Conservation (phyloP, 495 filamentous ascomycete genomes). For the Penicillium canariense region DNA sequence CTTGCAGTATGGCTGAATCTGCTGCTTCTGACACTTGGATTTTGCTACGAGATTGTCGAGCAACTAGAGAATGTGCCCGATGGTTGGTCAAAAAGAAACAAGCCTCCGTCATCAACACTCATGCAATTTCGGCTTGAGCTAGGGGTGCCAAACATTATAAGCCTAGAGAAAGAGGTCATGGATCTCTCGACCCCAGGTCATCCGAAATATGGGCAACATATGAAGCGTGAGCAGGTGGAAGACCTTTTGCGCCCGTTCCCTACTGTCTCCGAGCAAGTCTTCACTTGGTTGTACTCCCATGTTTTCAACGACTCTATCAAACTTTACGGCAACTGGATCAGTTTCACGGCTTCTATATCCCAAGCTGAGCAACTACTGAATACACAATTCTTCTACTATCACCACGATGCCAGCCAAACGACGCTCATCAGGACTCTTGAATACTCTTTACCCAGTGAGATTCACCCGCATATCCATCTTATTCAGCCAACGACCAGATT, state of each 20-base stretch:
- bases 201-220: slow-evolving; percentile 59
- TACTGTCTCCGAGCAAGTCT: slow-evolving; percentile 39
- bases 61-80: slow-evolving; percentile 38
- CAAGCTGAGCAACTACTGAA: slow-evolving; percentile 54
- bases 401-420: slow-evolving; percentile 32
- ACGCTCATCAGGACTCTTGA: slow-evolving; percentile 51
- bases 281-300: slow-evolving; percentile 51
- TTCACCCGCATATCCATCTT: slow-evolving; percentile 47
- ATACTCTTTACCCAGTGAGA: slow-evolving; percentile 56
- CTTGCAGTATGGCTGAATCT: slow-evolving; percentile 5
- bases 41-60: slow-evolving; percentile 43
- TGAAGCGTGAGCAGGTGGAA: slow-evolving; percentile 56
- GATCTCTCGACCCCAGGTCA: slow-evolving; percentile 63
- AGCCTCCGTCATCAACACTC: slow-evolving; percentile 30
- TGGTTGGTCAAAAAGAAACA: slow-evolving; percentile 46
- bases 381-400: slow-evolving; percentile 54
- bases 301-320: slow-evolving; percentile 42
- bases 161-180: slow-evolving; percentile 59
- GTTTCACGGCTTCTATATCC: slow-evolving; percentile 47
- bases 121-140: slow-evolving; percentile 56
- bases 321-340: slow-evolving; percentile 55
- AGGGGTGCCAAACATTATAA: slow-evolving; percentile 46
- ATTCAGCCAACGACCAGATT: slow-evolving; percentile 60
- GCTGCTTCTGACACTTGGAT: neutral
- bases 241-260: slow-evolving; percentile 47